phyloP scores from a whole-genome alignment of 805 yeast genomes.

The Lipomyces oligophaga region DNA sequence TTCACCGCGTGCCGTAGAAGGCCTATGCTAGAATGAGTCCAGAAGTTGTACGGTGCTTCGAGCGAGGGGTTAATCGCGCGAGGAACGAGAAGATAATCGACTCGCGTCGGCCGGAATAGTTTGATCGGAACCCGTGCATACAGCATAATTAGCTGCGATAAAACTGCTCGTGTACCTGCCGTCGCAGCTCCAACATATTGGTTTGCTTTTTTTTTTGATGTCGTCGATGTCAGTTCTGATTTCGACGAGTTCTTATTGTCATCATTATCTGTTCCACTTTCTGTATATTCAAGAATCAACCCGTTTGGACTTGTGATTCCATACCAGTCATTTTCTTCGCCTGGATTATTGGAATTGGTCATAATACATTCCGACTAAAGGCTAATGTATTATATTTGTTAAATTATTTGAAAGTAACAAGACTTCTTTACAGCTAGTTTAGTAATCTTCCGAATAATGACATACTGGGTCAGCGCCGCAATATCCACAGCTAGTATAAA shows the following conservation, averaged over 20 bases:
- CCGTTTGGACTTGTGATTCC: background rate
- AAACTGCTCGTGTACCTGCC: slow-evolving; percentile 78
- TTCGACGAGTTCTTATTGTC: background rate
- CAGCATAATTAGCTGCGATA: slow-evolving; percentile 66
- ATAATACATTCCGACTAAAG: background rate
- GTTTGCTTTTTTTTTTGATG: slow-evolving; percentile 2
- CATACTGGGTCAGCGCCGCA: too few relatives aligned
- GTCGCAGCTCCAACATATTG: slow-evolving; percentile 64
- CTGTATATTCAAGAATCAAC: background rate
- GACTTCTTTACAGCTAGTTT: too few relatives aligned
- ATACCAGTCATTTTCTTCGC: background rate
- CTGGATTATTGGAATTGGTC: background rate
- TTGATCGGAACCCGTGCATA: slow-evolving; percentile 80
- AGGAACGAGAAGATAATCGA: slow-evolving; percentile 61
- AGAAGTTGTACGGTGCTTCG: slow-evolving; percentile 40
- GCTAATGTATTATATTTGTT: too few relatives aligned
- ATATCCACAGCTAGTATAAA: too few relatives aligned
- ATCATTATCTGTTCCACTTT: background rate
- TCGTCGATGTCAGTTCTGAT: background rate
- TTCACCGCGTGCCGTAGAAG: slow-evolving; percentile 65
- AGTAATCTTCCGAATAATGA: too few relatives aligned
- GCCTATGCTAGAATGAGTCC: slow-evolving; percentile 78
- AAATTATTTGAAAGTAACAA: too few relatives aligned
- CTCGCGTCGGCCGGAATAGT: slow-evolving; percentile 82
- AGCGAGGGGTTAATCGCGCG: slow-evolving; percentile 37